Percentiles rank a stretch among this genome's conserved stretches.
Evolutionary conservation across 257 asterid species (phyloP).

Genomic region (Solanum sitiens): DNA sequence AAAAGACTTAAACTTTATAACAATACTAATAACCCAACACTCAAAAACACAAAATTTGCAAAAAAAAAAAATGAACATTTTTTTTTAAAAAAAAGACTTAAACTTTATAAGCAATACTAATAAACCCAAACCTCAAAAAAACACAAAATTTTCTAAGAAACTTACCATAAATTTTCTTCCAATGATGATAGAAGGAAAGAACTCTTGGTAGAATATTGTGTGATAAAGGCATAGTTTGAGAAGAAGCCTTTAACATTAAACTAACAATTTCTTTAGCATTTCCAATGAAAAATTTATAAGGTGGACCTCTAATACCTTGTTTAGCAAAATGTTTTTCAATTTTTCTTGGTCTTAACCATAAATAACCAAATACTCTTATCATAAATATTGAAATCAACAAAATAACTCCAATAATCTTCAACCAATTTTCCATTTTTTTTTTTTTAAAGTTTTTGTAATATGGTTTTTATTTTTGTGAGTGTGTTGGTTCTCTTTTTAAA

Average conservation of each 20-base stretch:
- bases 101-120: not conserved
- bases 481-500: conserved; percentile 30
- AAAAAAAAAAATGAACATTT: not conserved
- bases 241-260: conserved; percentile 33
- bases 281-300: conserved; percentile 30
- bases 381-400: not conserved
- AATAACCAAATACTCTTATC: conserved; percentile 9
- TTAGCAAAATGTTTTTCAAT: conserved; percentile 35
- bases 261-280: conserved; percentile 43
- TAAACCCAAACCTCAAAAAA: not conserved
- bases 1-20: not conserved
- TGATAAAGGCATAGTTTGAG: conserved; percentile 29
- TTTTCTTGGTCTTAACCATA: conserved; percentile 38
- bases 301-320: conserved; percentile 45
- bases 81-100: not conserved
- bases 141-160: not conserved
- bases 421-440: not conserved
- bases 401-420: conserved; percentile 3
- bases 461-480: not conserved
- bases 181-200: conserved; percentile 40
- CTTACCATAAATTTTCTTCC: conserved; percentile 42
- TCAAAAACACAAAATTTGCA: not conserved
- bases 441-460: not conserved
- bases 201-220: conserved; percentile 42
- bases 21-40: not conserved